Percentiles rank a stretch among this genome's conserved stretches.
Conservation (phyloP, 2,329 filamentous ascomycete genomes). For the Sphaerulina musiva region DNA sequence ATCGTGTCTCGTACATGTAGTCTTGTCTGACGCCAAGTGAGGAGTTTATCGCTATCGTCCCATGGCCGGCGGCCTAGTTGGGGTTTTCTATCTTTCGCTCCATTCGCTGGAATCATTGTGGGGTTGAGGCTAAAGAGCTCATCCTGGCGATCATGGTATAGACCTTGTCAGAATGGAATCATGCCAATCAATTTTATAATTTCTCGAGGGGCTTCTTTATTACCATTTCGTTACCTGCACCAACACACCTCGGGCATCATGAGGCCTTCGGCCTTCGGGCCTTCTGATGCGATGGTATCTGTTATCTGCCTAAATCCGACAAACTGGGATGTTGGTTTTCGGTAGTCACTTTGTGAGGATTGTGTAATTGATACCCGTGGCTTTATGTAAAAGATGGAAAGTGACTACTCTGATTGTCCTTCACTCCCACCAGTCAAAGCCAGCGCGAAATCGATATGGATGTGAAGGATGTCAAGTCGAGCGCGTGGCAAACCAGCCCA, state of each 20-base stretch:
- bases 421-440: not conserved
- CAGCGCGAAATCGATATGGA: not conserved
- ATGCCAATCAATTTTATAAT: too few species aligned
- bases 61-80: not conserved
- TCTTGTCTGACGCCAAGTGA: not conserved
- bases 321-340: not conserved
- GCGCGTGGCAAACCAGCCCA: not conserved
- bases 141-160: not conserved
- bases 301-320: not conserved
- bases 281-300: not conserved
- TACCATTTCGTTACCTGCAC: too few species aligned
- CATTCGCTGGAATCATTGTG: not conserved
- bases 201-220: too few species aligned
- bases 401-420: too few species aligned
- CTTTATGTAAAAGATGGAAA: too few species aligned
- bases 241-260: not conserved
- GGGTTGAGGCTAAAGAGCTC: not conserved
- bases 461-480: not conserved
- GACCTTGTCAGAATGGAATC: not conserved
- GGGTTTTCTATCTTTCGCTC: not conserved
- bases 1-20: too few species aligned
- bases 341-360: not conserved
- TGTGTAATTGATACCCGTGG: too few species aligned
- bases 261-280: not conserved
- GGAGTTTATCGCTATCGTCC: not conserved